Conservation (phyloP, 306 rosid species). For the Senna siamea region DNA sequence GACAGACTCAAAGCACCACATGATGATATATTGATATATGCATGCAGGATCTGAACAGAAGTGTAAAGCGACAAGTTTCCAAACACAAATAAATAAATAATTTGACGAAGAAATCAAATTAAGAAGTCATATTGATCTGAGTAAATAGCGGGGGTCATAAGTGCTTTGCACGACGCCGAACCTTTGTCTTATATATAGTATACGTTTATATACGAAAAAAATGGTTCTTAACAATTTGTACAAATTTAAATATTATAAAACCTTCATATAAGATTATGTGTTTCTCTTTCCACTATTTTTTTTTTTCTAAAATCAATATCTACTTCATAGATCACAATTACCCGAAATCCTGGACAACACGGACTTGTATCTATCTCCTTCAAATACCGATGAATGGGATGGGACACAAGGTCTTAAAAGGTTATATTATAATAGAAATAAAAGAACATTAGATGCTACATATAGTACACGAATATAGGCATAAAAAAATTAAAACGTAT, state of each 20-base stretch:
- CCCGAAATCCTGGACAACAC: background rate
- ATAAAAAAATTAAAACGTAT: no score
- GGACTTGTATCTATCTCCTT: background rate
- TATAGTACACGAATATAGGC: background rate
- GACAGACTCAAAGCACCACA: slow-evolving; percentile 37
- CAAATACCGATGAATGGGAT: background rate
- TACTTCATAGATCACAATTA: no score
- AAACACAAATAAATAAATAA: background rate
- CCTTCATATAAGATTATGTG: no score
- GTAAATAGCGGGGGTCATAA: background rate
- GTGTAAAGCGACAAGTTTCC: slow-evolving; percentile 22
- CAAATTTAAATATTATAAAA: no score
- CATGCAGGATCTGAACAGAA: slow-evolving; percentile 32
- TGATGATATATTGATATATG: background rate
- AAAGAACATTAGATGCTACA: background rate
- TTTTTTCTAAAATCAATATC: no score
- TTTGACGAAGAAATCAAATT: background rate
- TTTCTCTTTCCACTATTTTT: no score
- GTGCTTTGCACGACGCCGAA: background rate
- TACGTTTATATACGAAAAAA: no score
- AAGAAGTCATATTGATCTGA: background rate
- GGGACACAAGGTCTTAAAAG: background rate
- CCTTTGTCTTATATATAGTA: background rate
- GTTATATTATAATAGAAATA: background rate
- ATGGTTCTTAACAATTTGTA: no score